Percentiles rank a stretch among this genome's conserved stretches.
phyloP scores from a whole-genome alignment of 1,284 basidiomycete genomes.

The Sanghuangporus sanghuang region DNA sequence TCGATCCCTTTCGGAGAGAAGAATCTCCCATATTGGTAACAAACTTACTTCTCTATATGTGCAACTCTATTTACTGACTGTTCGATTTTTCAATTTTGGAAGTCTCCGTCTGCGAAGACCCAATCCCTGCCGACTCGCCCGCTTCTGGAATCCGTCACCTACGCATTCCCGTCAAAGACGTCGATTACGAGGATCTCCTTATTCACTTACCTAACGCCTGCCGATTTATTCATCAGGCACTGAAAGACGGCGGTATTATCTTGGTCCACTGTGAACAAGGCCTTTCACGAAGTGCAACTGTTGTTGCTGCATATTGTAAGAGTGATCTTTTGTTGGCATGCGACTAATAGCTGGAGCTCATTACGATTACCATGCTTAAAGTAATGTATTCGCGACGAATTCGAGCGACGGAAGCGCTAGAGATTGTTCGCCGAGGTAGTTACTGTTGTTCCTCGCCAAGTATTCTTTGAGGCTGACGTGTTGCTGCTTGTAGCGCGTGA shows the following conservation, averaged over 20 bases:
- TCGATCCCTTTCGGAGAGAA: constrained; percentile 66
- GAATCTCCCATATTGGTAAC: constrained; percentile 60
- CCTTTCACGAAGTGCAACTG: constrained; percentile 74
- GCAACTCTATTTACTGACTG: background rate
- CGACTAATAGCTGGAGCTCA: background rate
- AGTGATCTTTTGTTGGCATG: background rate
- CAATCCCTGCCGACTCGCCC: constrained; percentile 68
- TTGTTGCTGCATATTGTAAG: constrained; percentile 76
- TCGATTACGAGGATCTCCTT: constrained; percentile 79
- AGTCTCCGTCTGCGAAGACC: constrained; percentile 65
- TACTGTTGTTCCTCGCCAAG: background rate
- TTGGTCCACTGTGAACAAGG: constrained; percentile 85
- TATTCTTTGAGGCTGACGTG: background rate
- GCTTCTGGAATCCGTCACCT: constrained; percentile 66
- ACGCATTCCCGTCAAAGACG: constrained; percentile 72
- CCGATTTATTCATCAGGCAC: constrained; percentile 73
- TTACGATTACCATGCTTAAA: constrained; percentile 25
- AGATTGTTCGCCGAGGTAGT: constrained; percentile 55
- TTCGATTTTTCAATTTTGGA: background rate
- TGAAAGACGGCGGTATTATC: constrained; percentile 62
- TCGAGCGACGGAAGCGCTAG: constrained; percentile 53
- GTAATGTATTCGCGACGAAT: constrained; percentile 71
- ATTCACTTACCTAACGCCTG: constrained; percentile 74
- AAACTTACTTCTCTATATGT: background rate
- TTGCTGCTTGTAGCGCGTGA: constrained; percentile 48